phyloP scores from a whole-genome alignment of 1,284 basidiomycete species.

The Apiotrichum mycotoxinovorans region DNA sequence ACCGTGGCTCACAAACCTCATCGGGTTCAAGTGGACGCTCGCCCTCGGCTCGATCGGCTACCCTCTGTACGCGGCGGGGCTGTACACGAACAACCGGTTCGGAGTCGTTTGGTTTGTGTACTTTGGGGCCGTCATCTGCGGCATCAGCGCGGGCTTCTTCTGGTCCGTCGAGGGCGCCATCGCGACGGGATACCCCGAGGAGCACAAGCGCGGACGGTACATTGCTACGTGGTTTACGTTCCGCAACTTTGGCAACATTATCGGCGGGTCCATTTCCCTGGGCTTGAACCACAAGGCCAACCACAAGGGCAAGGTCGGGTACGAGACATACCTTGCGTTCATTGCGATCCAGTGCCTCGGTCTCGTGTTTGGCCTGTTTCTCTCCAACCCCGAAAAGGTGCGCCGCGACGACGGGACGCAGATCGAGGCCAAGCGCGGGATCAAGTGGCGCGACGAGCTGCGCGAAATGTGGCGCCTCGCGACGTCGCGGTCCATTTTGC shows the following conservation, averaged over 20 bases:
- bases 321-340: slow-evolving; percentile 28
- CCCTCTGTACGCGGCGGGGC: slow-evolving; percentile 37
- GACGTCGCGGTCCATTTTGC: neutral
- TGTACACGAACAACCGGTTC: slow-evolving; percentile 33
- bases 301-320: slow-evolving; percentile 10
- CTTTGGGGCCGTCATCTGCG: slow-evolving; percentile 33
- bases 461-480: neutral
- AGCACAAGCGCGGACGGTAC: slow-evolving; percentile 31
- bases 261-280: slow-evolving; percentile 42
- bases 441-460: neutral
- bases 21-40: slow-evolving; percentile 8
- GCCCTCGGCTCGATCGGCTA: slow-evolving; percentile 25
- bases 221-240: slow-evolving; percentile 38
- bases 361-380: slow-evolving; percentile 1
- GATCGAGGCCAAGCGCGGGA: neutral
- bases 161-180: slow-evolving; percentile 31
- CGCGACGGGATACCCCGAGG: slow-evolving; percentile 34
- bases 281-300: slow-evolving; percentile 27
- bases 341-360: slow-evolving; percentile 23
- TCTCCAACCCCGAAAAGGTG: slow-evolving; percentile 10
- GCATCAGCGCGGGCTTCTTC: slow-evolving; percentile 40
- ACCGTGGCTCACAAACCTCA: neutral
- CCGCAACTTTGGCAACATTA: slow-evolving; percentile 35
- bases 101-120: slow-evolving; percentile 32
- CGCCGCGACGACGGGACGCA: slow-evolving; percentile 6